A percentile compares a stretch with the other conserved stretches of the same genome.
phyloP scores from a whole-genome alignment of 2,329 filamentous ascomycete species.

The Hymenoscyphus fraxineus region DNA sequence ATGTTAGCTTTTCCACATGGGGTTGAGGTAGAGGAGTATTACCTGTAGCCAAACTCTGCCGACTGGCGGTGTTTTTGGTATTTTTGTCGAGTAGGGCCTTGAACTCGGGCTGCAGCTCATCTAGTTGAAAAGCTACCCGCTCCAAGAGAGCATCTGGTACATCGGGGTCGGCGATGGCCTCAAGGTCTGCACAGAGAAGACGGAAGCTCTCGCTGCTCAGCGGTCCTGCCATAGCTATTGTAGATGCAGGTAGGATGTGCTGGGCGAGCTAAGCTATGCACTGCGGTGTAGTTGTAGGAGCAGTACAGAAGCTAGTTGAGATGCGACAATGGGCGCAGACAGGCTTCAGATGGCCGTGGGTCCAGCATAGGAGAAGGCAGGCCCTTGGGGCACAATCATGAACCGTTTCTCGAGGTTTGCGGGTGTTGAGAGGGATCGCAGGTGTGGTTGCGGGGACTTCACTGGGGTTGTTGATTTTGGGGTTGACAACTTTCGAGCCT shows the following conservation, averaged over 20 bases:
- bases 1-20: slow-evolving; percentile 20
- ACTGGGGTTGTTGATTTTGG: slow-evolving; percentile 5
- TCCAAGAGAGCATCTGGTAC: slow-evolving; percentile 60
- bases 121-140: slow-evolving; percentile 62
- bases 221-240: slow-evolving; percentile 62
- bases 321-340: slow-evolving; percentile 25
- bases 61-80: slow-evolving; percentile 69
- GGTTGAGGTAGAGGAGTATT: slow-evolving; percentile 28
- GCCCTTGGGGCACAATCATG: slow-evolving; percentile 12
- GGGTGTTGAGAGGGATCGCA: neutral
- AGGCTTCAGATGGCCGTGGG: slow-evolving; percentile 5
- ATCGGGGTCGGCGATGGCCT: slow-evolving; percentile 68
- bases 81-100: slow-evolving; percentile 71
- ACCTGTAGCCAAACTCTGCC: slow-evolving; percentile 68
- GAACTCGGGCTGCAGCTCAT: slow-evolving; percentile 63
- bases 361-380: slow-evolving; percentile 19
- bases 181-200: slow-evolving; percentile 80
- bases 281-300: too few species aligned
- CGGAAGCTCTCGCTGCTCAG: slow-evolving; percentile 74
- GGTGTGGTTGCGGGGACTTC: neutral
- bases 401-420: neutral
- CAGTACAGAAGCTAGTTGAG: neutral
- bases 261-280: neutral
- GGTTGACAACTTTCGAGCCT: slow-evolving; percentile 5
- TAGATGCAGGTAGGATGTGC: slow-evolving; percentile 5